Percentiles rank a stretch among this genome's conserved stretches.
phyloP scores from a whole-genome alignment of 305 asterid genomes.

The Rubia balearica region DNA sequence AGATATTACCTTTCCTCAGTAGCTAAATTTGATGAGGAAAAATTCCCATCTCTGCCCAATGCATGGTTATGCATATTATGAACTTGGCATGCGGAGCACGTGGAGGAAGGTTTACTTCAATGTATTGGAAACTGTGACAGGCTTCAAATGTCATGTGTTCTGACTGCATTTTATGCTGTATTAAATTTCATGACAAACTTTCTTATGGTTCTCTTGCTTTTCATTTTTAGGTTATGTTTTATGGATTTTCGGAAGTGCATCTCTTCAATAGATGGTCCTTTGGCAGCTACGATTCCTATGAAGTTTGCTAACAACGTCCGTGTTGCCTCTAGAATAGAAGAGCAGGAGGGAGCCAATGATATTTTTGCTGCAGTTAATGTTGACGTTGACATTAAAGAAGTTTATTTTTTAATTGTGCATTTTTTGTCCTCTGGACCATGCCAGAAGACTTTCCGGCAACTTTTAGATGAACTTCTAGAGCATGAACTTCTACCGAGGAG shows the following conservation, averaged over 20 bases:
- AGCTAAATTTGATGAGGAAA: background rate
- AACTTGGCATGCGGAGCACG: background rate
- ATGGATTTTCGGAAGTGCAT: conserved; percentile 58
- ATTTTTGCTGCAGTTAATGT: conserved; percentile 42
- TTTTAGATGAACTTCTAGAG: conserved; percentile 67
- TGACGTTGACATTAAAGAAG: conserved; percentile 71
- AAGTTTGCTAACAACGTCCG: conserved; percentile 39
- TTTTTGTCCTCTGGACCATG: conserved; percentile 96
- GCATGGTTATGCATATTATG: background rate
- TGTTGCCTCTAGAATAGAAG: conserved; percentile 45
- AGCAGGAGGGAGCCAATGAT: conserved; percentile 42
- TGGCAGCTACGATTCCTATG: conserved; percentile 37
- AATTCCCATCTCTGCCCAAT: background rate
- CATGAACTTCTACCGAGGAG: conserved; percentile 90
- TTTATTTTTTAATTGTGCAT: conserved; percentile 86
- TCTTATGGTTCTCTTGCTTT: conserved; percentile 23
- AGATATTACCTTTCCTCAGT: background rate
- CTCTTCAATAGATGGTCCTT: conserved; percentile 34
- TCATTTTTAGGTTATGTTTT: conserved; percentile 38
- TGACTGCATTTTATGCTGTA: conserved; percentile 12
- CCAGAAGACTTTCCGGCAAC: conserved; percentile 53
- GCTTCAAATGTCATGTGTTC: conserved; percentile 10
- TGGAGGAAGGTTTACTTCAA: background rate
- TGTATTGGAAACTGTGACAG: background rate
- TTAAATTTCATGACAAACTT: conserved; percentile 12